Evolutionary conservation across 1,284 basidiomycete genomes (phyloP).

Genomic region (Cystobasidium pallidum): DNA sequence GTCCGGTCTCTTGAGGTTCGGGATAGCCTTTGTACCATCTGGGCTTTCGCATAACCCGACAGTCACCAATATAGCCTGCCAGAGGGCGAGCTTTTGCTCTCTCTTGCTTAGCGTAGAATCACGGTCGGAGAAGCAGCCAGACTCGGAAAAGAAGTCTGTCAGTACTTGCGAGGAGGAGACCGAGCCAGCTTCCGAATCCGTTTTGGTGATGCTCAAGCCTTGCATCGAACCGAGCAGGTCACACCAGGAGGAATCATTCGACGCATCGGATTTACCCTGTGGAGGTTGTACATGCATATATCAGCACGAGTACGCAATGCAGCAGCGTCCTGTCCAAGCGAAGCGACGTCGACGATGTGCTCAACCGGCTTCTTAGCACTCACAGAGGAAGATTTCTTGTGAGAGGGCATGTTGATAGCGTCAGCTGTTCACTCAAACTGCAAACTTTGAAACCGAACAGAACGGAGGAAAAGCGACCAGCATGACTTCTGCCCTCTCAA

Average conservation of each 20-base stretch:
- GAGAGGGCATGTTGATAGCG: constrained; percentile 4
- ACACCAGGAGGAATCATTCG: constrained; percentile 7
- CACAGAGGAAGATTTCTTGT: constrained; percentile 3
- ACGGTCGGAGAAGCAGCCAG: neutral
- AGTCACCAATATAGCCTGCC: constrained; percentile 32
- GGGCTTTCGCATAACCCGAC: constrained; percentile 11
- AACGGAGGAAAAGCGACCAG: no score
- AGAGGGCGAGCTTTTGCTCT: constrained; percentile 36
- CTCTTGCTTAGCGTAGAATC: neutral
- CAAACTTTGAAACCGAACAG: no score
- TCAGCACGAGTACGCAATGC: no score
- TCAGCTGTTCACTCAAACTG: no score
- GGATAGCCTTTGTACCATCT: neutral
- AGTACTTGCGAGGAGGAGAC: neutral
- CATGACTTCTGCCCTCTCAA: no score
- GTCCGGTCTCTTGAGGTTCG: neutral
- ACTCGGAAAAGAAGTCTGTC: neutral
- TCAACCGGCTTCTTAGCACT: neutral
- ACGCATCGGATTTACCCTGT: neutral
- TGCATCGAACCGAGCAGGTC: neutral
- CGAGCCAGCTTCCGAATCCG: neutral
- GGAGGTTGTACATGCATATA: neutral
- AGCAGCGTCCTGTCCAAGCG: no score
- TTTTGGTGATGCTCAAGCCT: neutral
- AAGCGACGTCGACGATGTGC: no score